These are phyloP conservation scores for Tirmania nivea DNA, from an alignment of 495 filamentous ascomycete genomes.

Conservation along the genomic window DNA sequence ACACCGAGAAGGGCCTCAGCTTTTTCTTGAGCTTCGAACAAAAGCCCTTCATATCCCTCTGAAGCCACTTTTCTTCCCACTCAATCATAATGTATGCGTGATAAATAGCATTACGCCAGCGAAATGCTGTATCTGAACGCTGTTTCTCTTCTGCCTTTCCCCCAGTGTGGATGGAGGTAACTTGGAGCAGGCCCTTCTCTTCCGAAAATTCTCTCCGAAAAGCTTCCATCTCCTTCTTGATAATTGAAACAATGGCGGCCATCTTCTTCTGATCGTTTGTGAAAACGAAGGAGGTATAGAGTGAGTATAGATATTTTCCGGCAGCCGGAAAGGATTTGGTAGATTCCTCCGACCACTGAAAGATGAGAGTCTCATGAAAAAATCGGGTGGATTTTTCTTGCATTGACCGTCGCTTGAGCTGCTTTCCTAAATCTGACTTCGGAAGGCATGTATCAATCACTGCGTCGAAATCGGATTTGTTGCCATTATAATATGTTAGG, in stretches of 20 bases:
- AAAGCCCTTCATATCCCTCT: constrained; percentile 13
- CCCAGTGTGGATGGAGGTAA: constrained; percentile 6
- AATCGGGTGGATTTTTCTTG: constrained; percentile 17
- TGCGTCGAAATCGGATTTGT: constrained; percentile 5
- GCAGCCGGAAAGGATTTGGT: constrained; percentile 2
- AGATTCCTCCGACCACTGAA: constrained; percentile 19
- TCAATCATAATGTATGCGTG: constrained; percentile 15
- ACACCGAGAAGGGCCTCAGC: constrained; percentile 6
- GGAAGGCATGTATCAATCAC: constrained; percentile 2
- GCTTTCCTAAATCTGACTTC: constrained; percentile 4
- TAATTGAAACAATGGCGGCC: background rate
- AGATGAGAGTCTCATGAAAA: constrained; percentile 17
- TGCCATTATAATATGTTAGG: constrained; percentile 4
- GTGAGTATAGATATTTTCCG: background rate
- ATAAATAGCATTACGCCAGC: constrained; percentile 14
- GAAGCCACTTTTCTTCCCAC: constrained; percentile 19
- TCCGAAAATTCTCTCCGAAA: constrained; percentile 3
- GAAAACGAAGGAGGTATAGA: background rate
- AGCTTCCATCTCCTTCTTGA: background rate
- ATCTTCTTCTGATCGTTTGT: background rate
- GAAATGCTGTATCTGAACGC: constrained; percentile 7
- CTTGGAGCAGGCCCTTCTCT: constrained; percentile 7
- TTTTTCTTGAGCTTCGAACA: constrained; percentile 6
- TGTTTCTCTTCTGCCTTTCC: constrained; percentile 3
- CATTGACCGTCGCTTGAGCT: constrained; percentile 11